Percentiles rank a stretch among this genome's conserved stretches.
Evolutionary conservation across 495 filamentous ascomycete genomes (phyloP).

Genomic region (Daldinia caldariorum): DNA sequence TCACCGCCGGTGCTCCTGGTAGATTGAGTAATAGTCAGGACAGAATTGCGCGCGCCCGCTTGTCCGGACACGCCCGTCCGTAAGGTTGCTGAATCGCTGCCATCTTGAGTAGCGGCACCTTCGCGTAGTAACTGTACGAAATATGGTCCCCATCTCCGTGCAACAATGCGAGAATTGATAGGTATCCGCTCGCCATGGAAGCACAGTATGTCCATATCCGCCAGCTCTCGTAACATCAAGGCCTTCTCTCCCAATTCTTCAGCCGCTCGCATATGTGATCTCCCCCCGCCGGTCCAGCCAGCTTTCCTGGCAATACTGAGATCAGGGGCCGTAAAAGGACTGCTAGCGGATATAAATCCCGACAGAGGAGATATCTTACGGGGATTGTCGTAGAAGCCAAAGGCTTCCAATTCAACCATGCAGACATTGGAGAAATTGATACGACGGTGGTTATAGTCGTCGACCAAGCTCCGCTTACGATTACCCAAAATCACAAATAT

Average conservation of each 20-base stretch:
- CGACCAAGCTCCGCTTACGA: conserved; percentile 89
- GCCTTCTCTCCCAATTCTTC: conserved; percentile 86
- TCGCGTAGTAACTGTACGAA: conserved; percentile 90
- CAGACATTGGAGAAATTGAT: conserved; percentile 98
- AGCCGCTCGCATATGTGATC: conserved; percentile 72
- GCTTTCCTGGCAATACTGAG: conserved; percentile 68
- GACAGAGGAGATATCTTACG: conserved; percentile 78
- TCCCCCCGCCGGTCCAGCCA: conserved; percentile 74
- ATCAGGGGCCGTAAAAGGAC: conserved; percentile 64
- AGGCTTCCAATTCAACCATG: conserved; percentile 95
- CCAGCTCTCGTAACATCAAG: conserved; percentile 79
- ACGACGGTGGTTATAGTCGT: conserved; percentile 96
- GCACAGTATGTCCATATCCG: conserved; percentile 97
- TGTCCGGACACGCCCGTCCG: conserved; percentile 55
- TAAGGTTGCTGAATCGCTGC: conserved; percentile 58
- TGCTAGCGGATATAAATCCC: conserved; percentile 81
- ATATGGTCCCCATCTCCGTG: conserved; percentile 91
- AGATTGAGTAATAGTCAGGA: conserved; percentile 83
- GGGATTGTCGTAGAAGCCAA: conserved; percentile 95
- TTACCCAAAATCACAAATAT: conserved; percentile 95
- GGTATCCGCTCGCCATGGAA: conserved; percentile 90
- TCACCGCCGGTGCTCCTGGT: conserved; percentile 60
- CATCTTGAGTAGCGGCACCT: conserved; percentile 68
- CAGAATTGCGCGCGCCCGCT: conserved; percentile 72
- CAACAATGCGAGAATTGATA: conserved; percentile 88